Evolutionary conservation across 176 grass and related monocot genomes (phyloP).

Genomic region (Neostapfia colusana): DNA sequence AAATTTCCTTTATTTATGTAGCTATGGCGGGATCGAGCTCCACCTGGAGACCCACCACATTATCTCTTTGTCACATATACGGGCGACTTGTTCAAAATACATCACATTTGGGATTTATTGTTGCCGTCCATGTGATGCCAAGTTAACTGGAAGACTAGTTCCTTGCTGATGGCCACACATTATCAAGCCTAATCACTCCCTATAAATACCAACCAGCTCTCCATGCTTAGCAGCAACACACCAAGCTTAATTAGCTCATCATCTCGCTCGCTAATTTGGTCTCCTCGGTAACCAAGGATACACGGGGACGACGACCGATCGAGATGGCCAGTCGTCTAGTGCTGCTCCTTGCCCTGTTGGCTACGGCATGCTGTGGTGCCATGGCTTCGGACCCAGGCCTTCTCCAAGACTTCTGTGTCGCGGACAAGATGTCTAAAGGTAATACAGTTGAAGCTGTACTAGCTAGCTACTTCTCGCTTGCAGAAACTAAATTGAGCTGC

Average conservation of each 20-base stretch:
- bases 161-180: not conserved
- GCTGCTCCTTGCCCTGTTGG: not conserved
- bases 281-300: no score
- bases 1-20: no score
- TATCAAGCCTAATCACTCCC: not conserved
- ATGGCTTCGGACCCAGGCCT: not conserved
- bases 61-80: no score
- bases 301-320: no score
- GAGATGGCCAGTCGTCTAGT: not conserved
- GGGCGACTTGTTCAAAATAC: no score
- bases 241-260: no score
- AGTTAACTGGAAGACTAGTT: not conserved
- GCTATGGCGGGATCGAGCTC: no score
- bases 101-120: no score
- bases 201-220: not conserved
- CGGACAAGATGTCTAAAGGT: constrained; percentile 2
- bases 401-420: constrained; percentile 2
- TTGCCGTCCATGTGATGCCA: no score
- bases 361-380: not conserved
- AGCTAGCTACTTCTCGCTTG: not conserved
- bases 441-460: not conserved
- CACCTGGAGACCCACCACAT: no score
- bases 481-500: not conserved
- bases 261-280: no score
- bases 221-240: not conserved